Base-by-base conservation (phyloP, 352 stramenopile genomes). In the Globisporangium okanoganense region DNA sequence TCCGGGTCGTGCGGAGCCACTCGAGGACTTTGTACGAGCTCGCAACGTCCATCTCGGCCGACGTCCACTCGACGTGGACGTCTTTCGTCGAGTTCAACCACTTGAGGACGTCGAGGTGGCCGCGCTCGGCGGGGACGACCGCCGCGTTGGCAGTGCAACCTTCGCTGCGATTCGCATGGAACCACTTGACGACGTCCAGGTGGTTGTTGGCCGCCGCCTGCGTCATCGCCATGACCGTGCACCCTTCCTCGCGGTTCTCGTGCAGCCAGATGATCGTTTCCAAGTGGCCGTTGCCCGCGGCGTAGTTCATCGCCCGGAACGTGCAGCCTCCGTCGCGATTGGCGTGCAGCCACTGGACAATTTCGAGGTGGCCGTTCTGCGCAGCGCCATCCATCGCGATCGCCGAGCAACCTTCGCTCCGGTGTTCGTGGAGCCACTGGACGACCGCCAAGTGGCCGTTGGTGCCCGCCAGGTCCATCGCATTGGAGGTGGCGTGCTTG, bases 191-290 rank as follows among this genome's bases (percentile, higher is more conserved):
- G n/a, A 43, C 47, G 20, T 47, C 41, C 22, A 29, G 36, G 22
- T 45, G 29, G 2, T 40, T 40, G 3, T 43, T 31, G 40, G 16
- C 16, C 8, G 55, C 55, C 0, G 41, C 54, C 3, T 22, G 9
- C 24, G 50, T 31, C 52, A 70, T 70, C 12, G 66, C 66, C 20
- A 48, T 49, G 3, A 18, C 40, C 12, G 47, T 67, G n/a, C 66
- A 72, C 12, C 56, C 57, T 48, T 64, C 57, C 0, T 9, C 10
- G 1, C 51, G 56, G 16, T 67, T 24, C 31, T 29, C 27, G 31
- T 70, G 58, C 5, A 55, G 41, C 40, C 40, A 61, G 5, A 38
- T 4, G 6, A 53, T 24, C 6, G 52, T 65, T 5, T 58, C 36
- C 24, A 58, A n/a, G 24, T 38, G 53, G 14, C 24, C 36, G 16